These are phyloP conservation scores for Hordeum marinum DNA, from an alignment of 176 grass and related monocot species.

Conservation along the genomic window DNA sequence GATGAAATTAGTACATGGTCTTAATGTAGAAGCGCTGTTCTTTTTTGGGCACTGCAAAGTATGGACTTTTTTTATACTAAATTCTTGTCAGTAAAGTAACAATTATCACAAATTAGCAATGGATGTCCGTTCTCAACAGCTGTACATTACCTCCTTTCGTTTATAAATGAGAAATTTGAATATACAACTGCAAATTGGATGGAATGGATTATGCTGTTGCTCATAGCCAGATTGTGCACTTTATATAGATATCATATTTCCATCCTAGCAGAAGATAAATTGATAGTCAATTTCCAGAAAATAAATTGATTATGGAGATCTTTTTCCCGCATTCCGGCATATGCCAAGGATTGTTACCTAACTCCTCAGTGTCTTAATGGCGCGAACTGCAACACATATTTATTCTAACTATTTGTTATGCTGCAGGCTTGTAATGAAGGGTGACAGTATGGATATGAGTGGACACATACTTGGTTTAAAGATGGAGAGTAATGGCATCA, in stretches of 20 bases:
- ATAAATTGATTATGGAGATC: neutral
- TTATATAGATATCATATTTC: neutral
- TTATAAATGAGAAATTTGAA: conserved; percentile 2
- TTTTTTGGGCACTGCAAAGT: neutral
- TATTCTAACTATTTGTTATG: conserved; percentile 17
- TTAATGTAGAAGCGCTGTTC: neutral
- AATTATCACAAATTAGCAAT: neutral
- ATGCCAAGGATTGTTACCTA: neutral
- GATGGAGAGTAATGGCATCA: conserved; percentile 97
- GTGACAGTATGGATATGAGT: conserved; percentile 73
- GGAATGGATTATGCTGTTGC: conserved; percentile 17
- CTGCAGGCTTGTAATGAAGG: conserved; percentile 80
- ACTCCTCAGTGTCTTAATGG: neutral
- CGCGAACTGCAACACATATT: neutral
- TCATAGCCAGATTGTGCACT: neutral
- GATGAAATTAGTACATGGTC: neutral
- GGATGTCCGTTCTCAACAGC: neutral
- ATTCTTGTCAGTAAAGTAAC: neutral
- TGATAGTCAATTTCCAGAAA: neutral
- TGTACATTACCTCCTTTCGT: neutral
- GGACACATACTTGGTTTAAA: conserved; percentile 78
- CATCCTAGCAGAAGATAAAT: conserved; percentile 11
- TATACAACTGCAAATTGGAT: neutral
- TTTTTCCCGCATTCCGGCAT: neutral
- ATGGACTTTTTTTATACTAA: neutral